phyloP scores from a whole-genome alignment of 108 stramenopile species.

The Licmophora abbreviata region DNA sequence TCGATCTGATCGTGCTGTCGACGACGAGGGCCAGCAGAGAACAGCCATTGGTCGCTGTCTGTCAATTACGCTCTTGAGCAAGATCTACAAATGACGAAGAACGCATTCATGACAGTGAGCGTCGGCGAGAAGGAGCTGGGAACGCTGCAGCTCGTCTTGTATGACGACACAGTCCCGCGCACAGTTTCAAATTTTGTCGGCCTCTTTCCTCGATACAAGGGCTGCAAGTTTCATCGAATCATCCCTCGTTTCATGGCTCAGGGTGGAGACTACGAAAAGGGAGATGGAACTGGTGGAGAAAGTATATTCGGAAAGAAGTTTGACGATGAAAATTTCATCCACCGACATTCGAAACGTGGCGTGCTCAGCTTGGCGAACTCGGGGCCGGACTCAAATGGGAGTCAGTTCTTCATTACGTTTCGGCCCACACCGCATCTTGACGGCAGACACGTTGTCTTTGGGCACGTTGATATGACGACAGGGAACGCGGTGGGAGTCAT shows the following conservation, averaged over 20 bases:
- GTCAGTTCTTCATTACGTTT: conserved; percentile 87
- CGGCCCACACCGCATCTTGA: conserved; percentile 73
- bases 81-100: conserved; percentile 15
- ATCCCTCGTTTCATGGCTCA: conserved; percentile 94
- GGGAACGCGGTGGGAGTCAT: conserved; percentile 61
- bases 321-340: conserved; percentile 79
- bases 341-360: conserved; percentile 58
- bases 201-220: conserved; percentile 17
- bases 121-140: conserved; percentile 11
- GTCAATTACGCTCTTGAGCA: too few species aligned
- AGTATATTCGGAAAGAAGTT: conserved; percentile 64
- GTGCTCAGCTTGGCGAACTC: conserved; percentile 84
- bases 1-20: too few species aligned
- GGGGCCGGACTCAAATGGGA: conserved; percentile 81
- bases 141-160: conserved; percentile 18
- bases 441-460: conserved; percentile 91
- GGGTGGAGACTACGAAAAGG: conserved; percentile 88
- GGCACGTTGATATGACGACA: conserved; percentile 64
- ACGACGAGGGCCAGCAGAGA: too few species aligned
- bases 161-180: conserved; percentile 32
- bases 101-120: conserved; percentile 22
- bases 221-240: conserved; percentile 85
- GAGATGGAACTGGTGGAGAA: conserved; percentile 82
- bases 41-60: too few species aligned
- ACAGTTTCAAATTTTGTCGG: conserved; percentile 34